Evolutionary conservation across 331 rosid genomes (phyloP).

Genomic region (Malus hybrid): DNA sequence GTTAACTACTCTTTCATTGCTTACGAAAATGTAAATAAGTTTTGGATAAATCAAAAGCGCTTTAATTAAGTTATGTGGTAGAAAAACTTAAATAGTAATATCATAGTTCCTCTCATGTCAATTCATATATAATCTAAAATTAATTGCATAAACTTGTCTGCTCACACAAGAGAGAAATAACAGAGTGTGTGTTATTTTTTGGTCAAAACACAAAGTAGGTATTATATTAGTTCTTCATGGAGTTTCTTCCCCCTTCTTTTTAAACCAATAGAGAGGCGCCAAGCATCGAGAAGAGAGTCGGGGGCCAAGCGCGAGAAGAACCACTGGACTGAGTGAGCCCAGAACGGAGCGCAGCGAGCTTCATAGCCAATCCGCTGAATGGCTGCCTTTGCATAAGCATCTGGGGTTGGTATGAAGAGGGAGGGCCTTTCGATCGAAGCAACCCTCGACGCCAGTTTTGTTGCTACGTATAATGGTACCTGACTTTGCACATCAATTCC

Average conservation of each 20-base stretch:
- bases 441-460: slow-evolving; percentile 49
- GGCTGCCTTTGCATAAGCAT: slow-evolving; percentile 57
- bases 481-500: slow-evolving; percentile 83
- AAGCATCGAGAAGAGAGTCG: slow-evolving; percentile 38
- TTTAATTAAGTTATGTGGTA: too few species aligned
- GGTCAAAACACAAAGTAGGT: too few species aligned
- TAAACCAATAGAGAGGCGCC: slow-evolving; percentile 59
- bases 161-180: too few species aligned
- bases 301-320: slow-evolving; percentile 37
- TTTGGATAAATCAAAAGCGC: too few species aligned
- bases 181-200: too few species aligned
- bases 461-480: slow-evolving; percentile 78
- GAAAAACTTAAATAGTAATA: too few species aligned
- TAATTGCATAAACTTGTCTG: too few species aligned
- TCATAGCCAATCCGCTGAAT: slow-evolving; percentile 42
- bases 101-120: too few species aligned
- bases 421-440: slow-evolving; percentile 40
- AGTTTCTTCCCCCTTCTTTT: slow-evolving; percentile 17
- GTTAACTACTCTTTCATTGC: too few species aligned
- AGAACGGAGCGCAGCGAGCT: slow-evolving; percentile 54
- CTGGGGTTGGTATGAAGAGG: slow-evolving; percentile 49
- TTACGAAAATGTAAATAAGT: too few species aligned
- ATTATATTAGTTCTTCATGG: background rate
- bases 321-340: slow-evolving; percentile 74
- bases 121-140: too few species aligned